These are phyloP conservation scores for Coemansia sp. DNA, from an alignment of 192 early-diverging fungal species.

Conservation along the genomic window DNA sequence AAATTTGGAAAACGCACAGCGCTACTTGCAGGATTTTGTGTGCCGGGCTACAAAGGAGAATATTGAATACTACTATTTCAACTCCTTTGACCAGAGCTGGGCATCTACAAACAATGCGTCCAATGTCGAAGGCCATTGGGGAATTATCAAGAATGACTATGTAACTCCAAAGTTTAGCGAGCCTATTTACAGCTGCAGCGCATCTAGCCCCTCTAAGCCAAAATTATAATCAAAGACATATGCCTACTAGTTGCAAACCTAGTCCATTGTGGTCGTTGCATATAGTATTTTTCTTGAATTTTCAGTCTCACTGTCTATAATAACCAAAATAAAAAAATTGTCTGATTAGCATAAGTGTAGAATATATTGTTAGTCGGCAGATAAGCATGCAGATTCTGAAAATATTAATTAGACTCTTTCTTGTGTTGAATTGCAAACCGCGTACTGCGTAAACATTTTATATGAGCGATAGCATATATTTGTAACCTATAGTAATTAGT, in stretches of 20 bases:
- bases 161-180: constrained; percentile 33
- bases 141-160: constrained; percentile 31
- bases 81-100: constrained; percentile 64
- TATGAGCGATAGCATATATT: no score
- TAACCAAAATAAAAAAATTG: no score
- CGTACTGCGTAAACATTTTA: no score
- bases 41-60: constrained; percentile 55
- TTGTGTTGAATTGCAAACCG: no score
- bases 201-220: background rate
- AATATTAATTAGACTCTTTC: no score
- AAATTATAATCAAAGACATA: background rate
- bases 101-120: constrained; percentile 50
- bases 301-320: no score
- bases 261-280: background rate
- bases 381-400: no score
- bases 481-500: no score
- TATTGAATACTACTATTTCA: constrained; percentile 61
- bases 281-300: no score
- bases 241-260: background rate
- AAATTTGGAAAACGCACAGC: constrained; percentile 53
- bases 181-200: constrained; percentile 24
- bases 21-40: constrained; percentile 56
- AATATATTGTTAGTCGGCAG: no score
- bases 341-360: no score
- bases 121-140: constrained; percentile 45